Percentiles rank a stretch among this genome's conserved stretches.
These are phyloP conservation scores for Fusarium bactridioides DNA, from an alignment of 2,329 filamentous ascomycete genomes.

Conservation along the genomic window DNA sequence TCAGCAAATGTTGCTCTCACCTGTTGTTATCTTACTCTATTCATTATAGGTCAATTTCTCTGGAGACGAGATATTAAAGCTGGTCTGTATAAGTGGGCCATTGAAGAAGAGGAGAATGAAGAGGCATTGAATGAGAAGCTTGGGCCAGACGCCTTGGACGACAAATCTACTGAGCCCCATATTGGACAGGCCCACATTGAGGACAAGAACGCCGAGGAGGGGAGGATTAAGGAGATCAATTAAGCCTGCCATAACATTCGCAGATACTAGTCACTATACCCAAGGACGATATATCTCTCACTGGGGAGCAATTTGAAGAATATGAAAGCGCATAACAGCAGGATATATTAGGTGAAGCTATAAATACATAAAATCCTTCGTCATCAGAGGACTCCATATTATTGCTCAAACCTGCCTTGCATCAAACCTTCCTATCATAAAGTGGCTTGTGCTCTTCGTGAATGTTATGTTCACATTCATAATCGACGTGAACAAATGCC, in stretches of 20 bases:
- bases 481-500: neutral
- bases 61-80: conserved; percentile 43
- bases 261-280: neutral
- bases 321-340: neutral
- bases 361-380: neutral
- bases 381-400: neutral
- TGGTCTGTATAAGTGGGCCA: conserved; percentile 28
- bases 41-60: conserved; percentile 44
- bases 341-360: neutral
- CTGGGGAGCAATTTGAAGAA: neutral
- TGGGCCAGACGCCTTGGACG: neutral
- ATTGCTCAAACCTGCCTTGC: neutral
- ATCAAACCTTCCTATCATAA: neutral
- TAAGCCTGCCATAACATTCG: neutral
- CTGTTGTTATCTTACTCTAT: conserved; percentile 42
- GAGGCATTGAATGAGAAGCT: conserved; percentile 34
- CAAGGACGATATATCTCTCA: neutral
- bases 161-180: neutral
- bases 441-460: neutral
- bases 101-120: conserved; percentile 36
- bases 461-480: neutral
- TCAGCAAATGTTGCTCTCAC: conserved; percentile 36
- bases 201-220: neutral
- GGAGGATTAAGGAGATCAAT: neutral
- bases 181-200: neutral